Evolutionary conservation across 495 filamentous ascomycete genomes (phyloP), one percentile per base, ranked within the genome.

Genomic region (Tuber borchii): DNA sequence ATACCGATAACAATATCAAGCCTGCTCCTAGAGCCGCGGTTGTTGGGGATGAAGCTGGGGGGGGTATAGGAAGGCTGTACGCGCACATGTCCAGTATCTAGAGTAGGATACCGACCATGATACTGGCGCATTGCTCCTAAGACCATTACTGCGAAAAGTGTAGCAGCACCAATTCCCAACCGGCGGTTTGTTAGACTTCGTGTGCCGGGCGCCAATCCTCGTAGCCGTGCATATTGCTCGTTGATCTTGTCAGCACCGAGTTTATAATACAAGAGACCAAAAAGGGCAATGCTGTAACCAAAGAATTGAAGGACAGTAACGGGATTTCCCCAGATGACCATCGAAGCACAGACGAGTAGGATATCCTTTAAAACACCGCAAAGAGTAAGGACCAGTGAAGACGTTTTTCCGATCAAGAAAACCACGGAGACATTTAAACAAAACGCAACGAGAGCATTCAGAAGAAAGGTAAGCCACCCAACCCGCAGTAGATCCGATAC

Each of bases 351-450:
- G 74, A 93, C 90, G 40, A 94, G 87, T 48, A 93, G 85, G 79
- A 93, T 92, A 82, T 92, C 91, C 81, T 93, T 93, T 73, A 93
- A 88, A 75, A 93, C 90, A 71, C 92, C 91, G 68, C 89, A 90
- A 31, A 94, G 90, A 12, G 91, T 91, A 83, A 92, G 89, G 69
- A 92, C 89, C n/a, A 93, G 87, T 72, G 89, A 90, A 6, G 91
- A 93, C 2, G 92, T 93, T 83, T 90, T 90, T 75, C 91, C 90
- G 79, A 93, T 93, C 81, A 95, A 80, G 77, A 93, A 90, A 22
- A 94, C 91, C 56, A 91, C 90, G 40, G 90, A 90, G 26, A 93
- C 89, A 84, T 95, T 94, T 73, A 95, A 85, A 74, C 90, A 83
- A 83, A 95, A 94, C 12, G 92, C 93, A 14, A 93, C 87, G n/a